phyloP scores from a whole-genome alignment of 176 grass and related monocot genomes.

The Phoenix roebelenii region DNA sequence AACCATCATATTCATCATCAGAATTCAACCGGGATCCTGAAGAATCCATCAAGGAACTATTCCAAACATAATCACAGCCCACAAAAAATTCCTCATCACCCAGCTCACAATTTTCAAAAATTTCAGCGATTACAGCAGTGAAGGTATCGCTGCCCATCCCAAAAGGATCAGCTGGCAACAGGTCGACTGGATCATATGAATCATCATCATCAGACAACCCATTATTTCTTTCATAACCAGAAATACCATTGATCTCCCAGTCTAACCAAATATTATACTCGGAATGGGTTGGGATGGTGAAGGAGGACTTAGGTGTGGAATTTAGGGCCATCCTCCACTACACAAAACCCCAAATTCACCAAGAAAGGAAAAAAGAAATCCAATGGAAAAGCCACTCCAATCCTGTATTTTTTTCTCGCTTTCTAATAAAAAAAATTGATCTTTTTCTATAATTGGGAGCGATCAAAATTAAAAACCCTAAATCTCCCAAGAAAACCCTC shows the following conservation, averaged over 20 bases:
- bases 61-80: conserved; percentile 25
- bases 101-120: conserved; percentile 7
- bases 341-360: too few species aligned
- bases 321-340: too few species aligned
- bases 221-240: conserved; percentile 18
- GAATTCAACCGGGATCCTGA: neutral
- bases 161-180: conserved; percentile 55
- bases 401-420: too few species aligned
- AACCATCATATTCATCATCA: conserved; percentile 3
- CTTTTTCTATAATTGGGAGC: conserved; percentile 6
- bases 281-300: too few species aligned
- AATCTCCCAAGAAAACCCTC: conserved; percentile 49
- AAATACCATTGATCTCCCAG: neutral
- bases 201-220: conserved; percentile 13
- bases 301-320: too few species aligned
- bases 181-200: conserved; percentile 28
- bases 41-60: too few species aligned
- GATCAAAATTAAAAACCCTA: conserved; percentile 22
- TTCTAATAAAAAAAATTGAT: neutral
- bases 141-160: conserved; percentile 52
- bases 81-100: neutral
- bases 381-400: too few species aligned
- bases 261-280: too few species aligned
- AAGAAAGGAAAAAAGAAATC: too few species aligned
- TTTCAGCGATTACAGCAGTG: conserved; percentile 23